Base-by-base conservation (phyloP, 306 rosid species). In the Fragaria nilgerrensis region DNA sequence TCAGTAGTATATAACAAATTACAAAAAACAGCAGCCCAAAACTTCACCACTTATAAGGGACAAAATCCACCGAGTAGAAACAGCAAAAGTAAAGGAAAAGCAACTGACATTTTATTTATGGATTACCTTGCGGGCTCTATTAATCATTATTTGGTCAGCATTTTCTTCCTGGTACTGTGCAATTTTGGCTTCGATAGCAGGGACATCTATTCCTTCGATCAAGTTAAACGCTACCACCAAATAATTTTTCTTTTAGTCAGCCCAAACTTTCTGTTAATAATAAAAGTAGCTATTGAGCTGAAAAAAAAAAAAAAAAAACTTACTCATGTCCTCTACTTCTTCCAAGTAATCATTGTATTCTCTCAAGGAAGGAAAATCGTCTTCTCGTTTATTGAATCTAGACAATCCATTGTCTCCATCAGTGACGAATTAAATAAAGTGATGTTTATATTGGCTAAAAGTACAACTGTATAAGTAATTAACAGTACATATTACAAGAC, bases 281-380 rank as follows among this genome's bases (percentile, higher is more conserved):
- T 55, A 77, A 22, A n/a, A 73, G 67, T 11, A 47, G 79, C 37
- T 19, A 10, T 8, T 16, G 49, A 52, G 9, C 41, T 50, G 19
- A 47, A 75, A 5, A 37, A 2, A 34, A 37, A 37, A 37, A 37
- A 5, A 5, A 41, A 41, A 41, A 74, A 70, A 81, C 98, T 76
- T 88, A 89, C 97, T 88, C 96, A 88, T 90, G 80, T 92, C 93
- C 76, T 94, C 98, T 71, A 92, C 98, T 88, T 94, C 98, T 86
- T 94, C 98, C 91, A 90, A 79, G 77, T 90, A 94, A 83, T 94
- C 96, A 81, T 89, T 94, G 87, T 94, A 94, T 65, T 92, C 98
- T 84, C 27, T 94, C 83, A 92, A 75, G 36, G 92, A 85, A 17
- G 96, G 79, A 82, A 94, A 90, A 78, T 89, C 98, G 4, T 94